phyloP scores from a whole-genome alignment of 78 protist genomes.

The Dictyostelium purpureum region DNA sequence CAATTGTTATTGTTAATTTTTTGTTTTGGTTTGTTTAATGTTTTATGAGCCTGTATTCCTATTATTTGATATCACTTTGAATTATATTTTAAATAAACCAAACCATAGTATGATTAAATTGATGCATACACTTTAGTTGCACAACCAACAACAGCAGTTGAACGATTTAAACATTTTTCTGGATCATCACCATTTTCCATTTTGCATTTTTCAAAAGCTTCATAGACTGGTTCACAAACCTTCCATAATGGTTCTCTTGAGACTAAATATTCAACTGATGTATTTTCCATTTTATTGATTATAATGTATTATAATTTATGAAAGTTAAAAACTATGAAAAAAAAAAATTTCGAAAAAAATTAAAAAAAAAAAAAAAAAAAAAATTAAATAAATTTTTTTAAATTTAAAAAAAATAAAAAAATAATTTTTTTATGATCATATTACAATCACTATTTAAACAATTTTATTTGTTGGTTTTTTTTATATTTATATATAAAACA shows the following conservation, averaged over 20 bases:
- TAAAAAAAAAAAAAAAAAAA: neutral
- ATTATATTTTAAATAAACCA: no score
- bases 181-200: slow-evolving; percentile 67
- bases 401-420: neutral
- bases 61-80: no score
- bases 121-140: slow-evolving; percentile 36
- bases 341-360: neutral
- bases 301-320: neutral
- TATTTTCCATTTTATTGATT: slow-evolving; percentile 40
- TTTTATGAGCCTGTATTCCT: no score
- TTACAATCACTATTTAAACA: no score
- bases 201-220: slow-evolving; percentile 50
- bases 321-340: neutral
- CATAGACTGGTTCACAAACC: slow-evolving; percentile 8
- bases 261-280: slow-evolving; percentile 19
- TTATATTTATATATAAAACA: no score
- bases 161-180: slow-evolving; percentile 23
- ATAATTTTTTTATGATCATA: neutral
- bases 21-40: no score
- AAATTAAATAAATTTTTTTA: neutral
- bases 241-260: slow-evolving; percentile 29
- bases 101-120: no score
- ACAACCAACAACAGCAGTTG: slow-evolving; percentile 60
- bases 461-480: no score
- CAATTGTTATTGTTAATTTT: no score